Conservation (phyloP, 169 alveolate genomes). For the Cryptosporidium viatorum region DNA sequence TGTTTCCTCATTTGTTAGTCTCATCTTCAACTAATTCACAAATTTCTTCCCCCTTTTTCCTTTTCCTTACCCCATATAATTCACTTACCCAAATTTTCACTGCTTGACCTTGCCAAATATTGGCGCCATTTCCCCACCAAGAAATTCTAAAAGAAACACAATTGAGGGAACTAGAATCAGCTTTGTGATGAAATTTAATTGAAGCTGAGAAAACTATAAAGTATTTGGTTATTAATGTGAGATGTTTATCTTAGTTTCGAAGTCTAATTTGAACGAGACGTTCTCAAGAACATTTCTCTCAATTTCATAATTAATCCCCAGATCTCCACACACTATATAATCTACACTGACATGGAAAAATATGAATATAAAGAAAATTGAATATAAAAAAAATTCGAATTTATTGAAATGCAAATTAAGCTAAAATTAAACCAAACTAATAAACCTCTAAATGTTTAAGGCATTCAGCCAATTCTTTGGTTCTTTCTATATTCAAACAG, state of each 20-base stretch:
- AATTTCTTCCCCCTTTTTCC: not conserved
- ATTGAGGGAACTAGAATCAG: not conserved
- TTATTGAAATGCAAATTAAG: no score
- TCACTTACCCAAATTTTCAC: not conserved
- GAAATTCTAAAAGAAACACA: not conserved
- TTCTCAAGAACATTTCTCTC: not conserved
- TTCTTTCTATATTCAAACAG: no score
- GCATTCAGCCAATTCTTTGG: not conserved
- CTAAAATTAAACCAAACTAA: no score
- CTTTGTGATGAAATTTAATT: not conserved
- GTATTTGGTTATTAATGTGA: no score
- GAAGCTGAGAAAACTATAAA: no score
- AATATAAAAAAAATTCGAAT: no score
- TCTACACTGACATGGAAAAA: not conserved
- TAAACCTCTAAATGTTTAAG: not conserved
- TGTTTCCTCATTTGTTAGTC: constrained; percentile 69
- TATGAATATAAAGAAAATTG: no score
- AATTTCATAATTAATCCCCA: no score
- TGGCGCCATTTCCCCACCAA: constrained; percentile 48
- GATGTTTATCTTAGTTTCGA: not conserved
- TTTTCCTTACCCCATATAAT: not conserved
- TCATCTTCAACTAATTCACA: constrained; percentile 30
- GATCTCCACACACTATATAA: no score
- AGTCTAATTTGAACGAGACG: not conserved
- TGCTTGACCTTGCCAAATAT: not conserved